Percentiles rank a stretch among this genome's conserved stretches.
Conservation (phyloP, 1,284 basidiomycete genomes). For the Pyrrhoderma lamaoense region DNA sequence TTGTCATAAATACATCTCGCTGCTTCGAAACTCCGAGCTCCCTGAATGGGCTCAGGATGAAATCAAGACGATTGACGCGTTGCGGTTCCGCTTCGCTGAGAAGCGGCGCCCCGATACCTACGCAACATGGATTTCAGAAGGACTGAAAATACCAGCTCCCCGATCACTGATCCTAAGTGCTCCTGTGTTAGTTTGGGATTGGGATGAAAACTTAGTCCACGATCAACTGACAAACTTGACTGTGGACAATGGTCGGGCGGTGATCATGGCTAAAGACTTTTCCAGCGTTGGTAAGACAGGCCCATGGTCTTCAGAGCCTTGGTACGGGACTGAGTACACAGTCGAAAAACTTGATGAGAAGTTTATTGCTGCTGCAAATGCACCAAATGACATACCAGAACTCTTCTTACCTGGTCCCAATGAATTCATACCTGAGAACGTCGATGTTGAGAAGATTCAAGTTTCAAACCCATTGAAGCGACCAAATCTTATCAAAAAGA, state of each 20-base stretch:
- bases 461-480: slow-evolving; percentile 63
- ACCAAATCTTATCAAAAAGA: slow-evolving; percentile 73
- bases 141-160: slow-evolving; percentile 78
- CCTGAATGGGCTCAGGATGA: slow-evolving; percentile 77
- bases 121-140: slow-evolving; percentile 70
- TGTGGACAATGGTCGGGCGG: slow-evolving; percentile 60
- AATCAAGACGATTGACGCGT: slow-evolving; percentile 64
- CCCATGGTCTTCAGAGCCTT: slow-evolving; percentile 68
- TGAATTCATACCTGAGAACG: slow-evolving; percentile 83
- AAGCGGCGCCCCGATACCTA: slow-evolving; percentile 78
- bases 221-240: slow-evolving; percentile 58
- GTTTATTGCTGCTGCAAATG: slow-evolving; percentile 53
- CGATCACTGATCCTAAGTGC: slow-evolving; percentile 73
- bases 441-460: slow-evolving; percentile 73
- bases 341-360: slow-evolving; percentile 61
- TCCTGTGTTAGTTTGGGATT: slow-evolving; percentile 70
- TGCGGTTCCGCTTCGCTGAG: slow-evolving; percentile 86
- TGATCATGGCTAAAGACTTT: slow-evolving; percentile 70
- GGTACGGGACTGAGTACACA: slow-evolving; percentile 82
- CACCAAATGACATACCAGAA: slow-evolving; percentile 55
- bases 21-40: slow-evolving; percentile 68
- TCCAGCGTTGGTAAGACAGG: slow-evolving; percentile 44
- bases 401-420: slow-evolving; percentile 82
- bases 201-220: slow-evolving; percentile 61
- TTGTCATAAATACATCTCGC: slow-evolving; percentile 83